Evolutionary conservation across 2,329 filamentous ascomycete species (phyloP).

Genomic region (Hypomyces rosellus): DNA sequence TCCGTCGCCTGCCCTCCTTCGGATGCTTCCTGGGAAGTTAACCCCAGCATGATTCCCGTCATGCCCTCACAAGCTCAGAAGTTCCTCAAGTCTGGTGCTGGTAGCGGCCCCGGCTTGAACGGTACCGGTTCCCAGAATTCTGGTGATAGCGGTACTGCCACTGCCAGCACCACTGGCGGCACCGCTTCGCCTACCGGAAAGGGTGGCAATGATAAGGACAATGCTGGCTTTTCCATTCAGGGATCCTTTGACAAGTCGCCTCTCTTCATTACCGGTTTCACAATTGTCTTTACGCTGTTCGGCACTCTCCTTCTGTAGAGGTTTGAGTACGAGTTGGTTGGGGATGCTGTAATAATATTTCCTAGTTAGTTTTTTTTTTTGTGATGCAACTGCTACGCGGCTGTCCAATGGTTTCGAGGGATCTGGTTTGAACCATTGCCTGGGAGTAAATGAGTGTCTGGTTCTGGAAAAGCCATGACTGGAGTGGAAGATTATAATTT

Average conservation of each 20-base stretch:
- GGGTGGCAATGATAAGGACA: conserved; percentile 21
- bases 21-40: conserved; percentile 45
- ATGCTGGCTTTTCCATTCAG: conserved; percentile 24
- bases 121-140: conserved; percentile 50
- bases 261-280: conserved; percentile 29
- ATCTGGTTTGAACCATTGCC: not conserved
- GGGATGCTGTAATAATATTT: not conserved
- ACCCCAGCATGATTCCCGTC: conserved; percentile 42
- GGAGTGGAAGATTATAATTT: conserved; percentile 22
- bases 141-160: conserved; percentile 40
- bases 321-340: conserved; percentile 1
- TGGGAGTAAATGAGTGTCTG: conserved; percentile 8
- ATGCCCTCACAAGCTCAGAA: conserved; percentile 46
- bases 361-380: conserved; percentile 9
- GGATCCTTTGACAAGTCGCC: conserved; percentile 24
- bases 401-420: too few relatives aligned
- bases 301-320: conserved; percentile 35
- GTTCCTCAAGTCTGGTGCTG: conserved; percentile 49
- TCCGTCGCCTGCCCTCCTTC: conserved; percentile 43
- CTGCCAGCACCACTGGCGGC: conserved; percentile 32
- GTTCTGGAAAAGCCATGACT: conserved; percentile 8
- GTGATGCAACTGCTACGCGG: not conserved
- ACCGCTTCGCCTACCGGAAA: conserved; percentile 23
- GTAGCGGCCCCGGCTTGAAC: conserved; percentile 45
- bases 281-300: conserved; percentile 32